Conservation (phyloP, 2,329 filamentous ascomycete species). For the Sclerotinia trifoliorum region DNA sequence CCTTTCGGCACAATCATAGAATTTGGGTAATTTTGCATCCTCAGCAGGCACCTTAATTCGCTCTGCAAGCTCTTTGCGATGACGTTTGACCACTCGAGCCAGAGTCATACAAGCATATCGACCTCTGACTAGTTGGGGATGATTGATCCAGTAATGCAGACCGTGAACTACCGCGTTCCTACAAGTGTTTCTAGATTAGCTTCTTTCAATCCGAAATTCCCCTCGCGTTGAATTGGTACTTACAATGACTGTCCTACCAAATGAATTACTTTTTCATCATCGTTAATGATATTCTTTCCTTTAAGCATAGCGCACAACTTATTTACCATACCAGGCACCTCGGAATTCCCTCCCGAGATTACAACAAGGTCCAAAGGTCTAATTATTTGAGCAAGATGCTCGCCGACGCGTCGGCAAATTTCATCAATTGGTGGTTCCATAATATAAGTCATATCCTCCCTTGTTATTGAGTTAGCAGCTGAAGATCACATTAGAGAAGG, state of each 20-base stretch:
- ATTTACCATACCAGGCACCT: neutral
- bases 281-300: neutral
- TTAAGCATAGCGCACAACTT: neutral
- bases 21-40: neutral
- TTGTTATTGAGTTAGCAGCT: too few species aligned
- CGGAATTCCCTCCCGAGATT: neutral
- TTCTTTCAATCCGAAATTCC: neutral
- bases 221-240: neutral
- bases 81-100: neutral
- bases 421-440: too few species aligned
- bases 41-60: neutral
- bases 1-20: neutral
- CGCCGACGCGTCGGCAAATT: too few species aligned
- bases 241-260: neutral
- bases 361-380: neutral
- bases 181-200: neutral
- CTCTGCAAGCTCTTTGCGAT: neutral
- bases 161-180: neutral
- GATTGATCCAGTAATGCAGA: constrained; percentile 1
- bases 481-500: too few species aligned
- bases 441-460: too few species aligned
- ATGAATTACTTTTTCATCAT: neutral
- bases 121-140: neutral
- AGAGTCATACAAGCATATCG: neutral
- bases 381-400: too few species aligned